Conservation (phyloP, 2,329 filamentous ascomycete genomes). For the Fusarium camptoceras region DNA sequence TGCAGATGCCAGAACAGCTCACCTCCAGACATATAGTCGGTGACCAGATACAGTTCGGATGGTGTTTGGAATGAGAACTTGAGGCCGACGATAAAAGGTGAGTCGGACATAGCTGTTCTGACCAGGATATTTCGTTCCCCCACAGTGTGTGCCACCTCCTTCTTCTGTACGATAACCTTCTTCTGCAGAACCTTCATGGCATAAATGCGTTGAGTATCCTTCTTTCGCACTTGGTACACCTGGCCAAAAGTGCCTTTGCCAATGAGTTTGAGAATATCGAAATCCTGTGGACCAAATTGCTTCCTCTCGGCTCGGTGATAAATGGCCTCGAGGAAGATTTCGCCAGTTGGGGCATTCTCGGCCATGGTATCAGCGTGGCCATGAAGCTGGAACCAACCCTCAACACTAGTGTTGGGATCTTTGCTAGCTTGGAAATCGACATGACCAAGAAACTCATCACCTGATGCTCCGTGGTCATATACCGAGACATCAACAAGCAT, state of each 20-base stretch:
- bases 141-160: slow-evolving; percentile 96
- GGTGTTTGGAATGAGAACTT: slow-evolving; percentile 99
- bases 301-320: slow-evolving; percentile 91
- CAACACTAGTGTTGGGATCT: slow-evolving; percentile 76
- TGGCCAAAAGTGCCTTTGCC: slow-evolving; percentile 98
- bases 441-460: slow-evolving; percentile 92
- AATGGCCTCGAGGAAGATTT: slow-evolving; percentile 86
- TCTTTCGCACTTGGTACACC: slow-evolving; percentile 98
- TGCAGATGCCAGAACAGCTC: slow-evolving; percentile 99
- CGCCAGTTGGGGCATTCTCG: slow-evolving; percentile 83
- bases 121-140: slow-evolving; percentile 98
- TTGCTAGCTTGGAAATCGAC: slow-evolving; percentile 79
- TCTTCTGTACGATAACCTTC: slow-evolving; percentile 99
- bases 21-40: slow-evolving; percentile 98
- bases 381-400: slow-evolving; percentile 86
- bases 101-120: slow-evolving; percentile 93
- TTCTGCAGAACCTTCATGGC: slow-evolving; percentile 99
- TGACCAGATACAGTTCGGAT: slow-evolving; percentile 96
- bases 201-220: slow-evolving; percentile 94
- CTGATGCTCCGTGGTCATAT: slow-evolving; percentile 82
- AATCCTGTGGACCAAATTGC: slow-evolving; percentile 94
- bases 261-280: slow-evolving; percentile 94
- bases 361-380: slow-evolving; percentile 77
- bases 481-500: slow-evolving; percentile 93
- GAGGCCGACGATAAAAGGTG: slow-evolving; percentile 95